Evolutionary conservation across 2,329 filamentous ascomycete genomes (phyloP).

Genomic region (Epichloe festucae): DNA sequence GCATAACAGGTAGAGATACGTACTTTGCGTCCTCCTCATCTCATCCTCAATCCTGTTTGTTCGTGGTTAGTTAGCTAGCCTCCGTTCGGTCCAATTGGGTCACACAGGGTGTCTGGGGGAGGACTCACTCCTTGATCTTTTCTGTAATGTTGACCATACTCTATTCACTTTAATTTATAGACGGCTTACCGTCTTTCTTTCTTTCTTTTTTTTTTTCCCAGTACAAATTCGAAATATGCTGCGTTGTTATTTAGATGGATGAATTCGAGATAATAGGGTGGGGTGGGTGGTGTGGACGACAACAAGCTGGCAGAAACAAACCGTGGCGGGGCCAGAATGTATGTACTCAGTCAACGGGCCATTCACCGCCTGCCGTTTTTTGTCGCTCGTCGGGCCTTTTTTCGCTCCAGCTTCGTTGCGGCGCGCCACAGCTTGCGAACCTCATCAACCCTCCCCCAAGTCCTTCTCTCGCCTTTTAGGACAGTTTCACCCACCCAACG

Average conservation of each 20-base stretch:
- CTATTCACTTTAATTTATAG: constrained; percentile 23
- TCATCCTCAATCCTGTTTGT: constrained; percentile 89
- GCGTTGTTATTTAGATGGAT: neutral
- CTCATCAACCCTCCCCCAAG: neutral
- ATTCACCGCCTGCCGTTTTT: constrained; percentile 2
- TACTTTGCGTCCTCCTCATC: constrained; percentile 98
- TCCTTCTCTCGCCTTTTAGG: neutral
- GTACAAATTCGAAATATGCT: neutral
- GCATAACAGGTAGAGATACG: constrained; percentile 17
- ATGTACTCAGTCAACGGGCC: neutral
- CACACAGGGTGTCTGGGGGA: neutral
- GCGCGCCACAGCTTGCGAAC: neutral
- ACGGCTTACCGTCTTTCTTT: constrained; percentile 16
- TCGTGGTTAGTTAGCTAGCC: constrained; percentile 11
- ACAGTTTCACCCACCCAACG: neutral
- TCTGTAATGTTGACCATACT: constrained; percentile 98
- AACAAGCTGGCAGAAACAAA: constrained; percentile 1
- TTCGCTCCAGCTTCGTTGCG: neutral
- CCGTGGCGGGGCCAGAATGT: neutral
- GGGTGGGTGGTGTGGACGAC: neutral
- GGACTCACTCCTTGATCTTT: constrained; percentile 92
- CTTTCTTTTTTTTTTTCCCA: too few species aligned
- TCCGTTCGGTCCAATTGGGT: constrained; percentile 5
- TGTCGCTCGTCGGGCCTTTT: neutral
- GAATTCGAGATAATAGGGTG: neutral